phyloP scores from a whole-genome alignment of 2,329 filamentous ascomycete species.

The Aspergillus melleus region DNA sequence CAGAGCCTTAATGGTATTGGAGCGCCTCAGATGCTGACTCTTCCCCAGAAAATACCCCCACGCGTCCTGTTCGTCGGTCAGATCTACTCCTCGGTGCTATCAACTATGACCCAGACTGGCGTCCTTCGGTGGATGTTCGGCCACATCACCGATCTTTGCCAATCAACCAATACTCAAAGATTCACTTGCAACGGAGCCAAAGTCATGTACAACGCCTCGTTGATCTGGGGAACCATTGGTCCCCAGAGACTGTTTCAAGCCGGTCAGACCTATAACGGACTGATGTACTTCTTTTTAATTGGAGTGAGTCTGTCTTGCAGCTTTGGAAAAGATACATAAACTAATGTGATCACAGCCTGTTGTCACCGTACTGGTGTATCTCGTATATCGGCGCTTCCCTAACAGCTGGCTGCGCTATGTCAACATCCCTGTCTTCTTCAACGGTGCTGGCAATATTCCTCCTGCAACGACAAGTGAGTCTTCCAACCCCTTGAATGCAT shows the following conservation, averaged over 20 bases:
- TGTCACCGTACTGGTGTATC: slow-evolving; percentile 8
- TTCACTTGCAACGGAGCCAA: slow-evolving; percentile 53
- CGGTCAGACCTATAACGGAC: slow-evolving; percentile 48
- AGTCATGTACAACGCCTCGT: slow-evolving; percentile 50
- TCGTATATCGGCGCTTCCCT: too few species aligned
- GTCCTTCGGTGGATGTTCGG: slow-evolving; percentile 41
- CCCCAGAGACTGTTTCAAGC: slow-evolving; percentile 50
- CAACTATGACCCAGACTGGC: slow-evolving; percentile 45
- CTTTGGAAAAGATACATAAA: too few species aligned
- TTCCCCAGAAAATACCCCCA: slow-evolving; percentile 45
- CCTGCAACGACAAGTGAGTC: neutral
- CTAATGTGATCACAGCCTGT: too few species aligned
- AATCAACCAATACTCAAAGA: slow-evolving; percentile 42
- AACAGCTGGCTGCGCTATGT: too few species aligned
- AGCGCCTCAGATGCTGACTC: too few species aligned
- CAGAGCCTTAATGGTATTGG: too few species aligned
- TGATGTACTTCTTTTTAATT: slow-evolving; percentile 56
- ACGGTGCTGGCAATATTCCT: too few species aligned
- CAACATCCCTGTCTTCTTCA: too few species aligned
- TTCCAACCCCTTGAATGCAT: too few species aligned
- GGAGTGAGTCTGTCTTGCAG: slow-evolving; percentile 25
- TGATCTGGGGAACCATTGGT: slow-evolving; percentile 56
- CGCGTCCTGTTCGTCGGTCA: slow-evolving; percentile 51
- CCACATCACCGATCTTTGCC: slow-evolving; percentile 46
- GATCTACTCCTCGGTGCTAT: slow-evolving; percentile 49